Percentiles rank a stretch among this genome's conserved stretches.
Evolutionary conservation across 2,329 filamentous ascomycete species (phyloP).

Genomic region (Nannizziopsis arthrosporioides): DNA sequence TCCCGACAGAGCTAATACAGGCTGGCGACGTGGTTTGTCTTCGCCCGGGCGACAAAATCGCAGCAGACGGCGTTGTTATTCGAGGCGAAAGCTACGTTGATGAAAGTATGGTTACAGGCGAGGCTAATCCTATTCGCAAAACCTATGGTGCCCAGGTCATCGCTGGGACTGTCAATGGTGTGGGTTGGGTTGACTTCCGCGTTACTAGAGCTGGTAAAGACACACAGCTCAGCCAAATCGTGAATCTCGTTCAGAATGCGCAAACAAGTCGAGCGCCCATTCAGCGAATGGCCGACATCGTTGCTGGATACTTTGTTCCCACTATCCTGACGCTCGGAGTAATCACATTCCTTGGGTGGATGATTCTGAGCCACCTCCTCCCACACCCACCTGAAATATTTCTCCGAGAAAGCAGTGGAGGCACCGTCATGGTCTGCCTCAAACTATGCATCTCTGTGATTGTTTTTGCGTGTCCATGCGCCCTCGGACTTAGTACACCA

Average conservation of each 20-base stretch:
- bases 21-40: slow-evolving; percentile 88
- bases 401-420: slow-evolving; percentile 64
- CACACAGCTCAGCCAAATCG: slow-evolving; percentile 94
- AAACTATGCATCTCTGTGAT: slow-evolving; percentile 98
- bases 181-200: slow-evolving; percentile 80
- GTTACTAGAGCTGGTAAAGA: slow-evolving; percentile 88
- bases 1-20: slow-evolving; percentile 88
- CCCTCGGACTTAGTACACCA: slow-evolving; percentile 86
- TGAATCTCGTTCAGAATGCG: slow-evolving; percentile 94
- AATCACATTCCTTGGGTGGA: slow-evolving; percentile 80
- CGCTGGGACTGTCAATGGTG: slow-evolving; percentile 89
- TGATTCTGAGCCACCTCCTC: slow-evolving; percentile 82
- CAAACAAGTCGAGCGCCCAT: slow-evolving; percentile 92
- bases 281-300: slow-evolving; percentile 76
- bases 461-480: slow-evolving; percentile 94
- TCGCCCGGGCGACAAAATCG: slow-evolving; percentile 90
- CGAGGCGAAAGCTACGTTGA: slow-evolving; percentile 88
- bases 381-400: slow-evolving; percentile 82
- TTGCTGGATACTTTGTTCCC: slow-evolving; percentile 91
- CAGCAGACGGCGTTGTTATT: slow-evolving; percentile 77
- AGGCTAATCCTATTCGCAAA: slow-evolving; percentile 91
- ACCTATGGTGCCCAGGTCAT: slow-evolving; percentile 67
- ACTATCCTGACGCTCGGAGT: slow-evolving; percentile 74
- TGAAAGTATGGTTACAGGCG: slow-evolving; percentile 97
- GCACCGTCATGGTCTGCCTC: slow-evolving; percentile 89